Conservation (phyloP, 2,329 filamentous ascomycete genomes). For the Dothideomycetes sp. region DNA sequence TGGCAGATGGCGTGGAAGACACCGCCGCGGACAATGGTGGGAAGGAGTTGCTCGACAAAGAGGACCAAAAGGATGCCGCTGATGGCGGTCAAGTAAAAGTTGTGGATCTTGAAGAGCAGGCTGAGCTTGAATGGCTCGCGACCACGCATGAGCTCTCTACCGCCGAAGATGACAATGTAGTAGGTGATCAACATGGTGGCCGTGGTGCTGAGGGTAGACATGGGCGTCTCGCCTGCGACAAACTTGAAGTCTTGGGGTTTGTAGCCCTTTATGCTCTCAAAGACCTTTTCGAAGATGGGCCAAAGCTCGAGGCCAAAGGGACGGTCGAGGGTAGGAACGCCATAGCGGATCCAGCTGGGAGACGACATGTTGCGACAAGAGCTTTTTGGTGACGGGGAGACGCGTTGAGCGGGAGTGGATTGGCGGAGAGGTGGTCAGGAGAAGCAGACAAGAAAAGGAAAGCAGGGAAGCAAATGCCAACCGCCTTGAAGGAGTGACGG, state of each 20-base stretch:
- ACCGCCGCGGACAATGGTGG: slow-evolving; percentile 67
- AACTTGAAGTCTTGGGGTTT: slow-evolving; percentile 80
- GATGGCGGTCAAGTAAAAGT: slow-evolving; percentile 83
- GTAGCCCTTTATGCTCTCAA: slow-evolving; percentile 66
- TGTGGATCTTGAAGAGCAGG: slow-evolving; percentile 87
- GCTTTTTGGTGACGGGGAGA: no score
- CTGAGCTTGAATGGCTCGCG: slow-evolving; percentile 78
- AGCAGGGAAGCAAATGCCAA: no score
- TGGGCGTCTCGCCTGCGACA: slow-evolving; percentile 66
- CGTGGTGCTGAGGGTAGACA: slow-evolving; percentile 82
- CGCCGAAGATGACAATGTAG: slow-evolving; percentile 89
- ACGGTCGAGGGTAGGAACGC: slow-evolving; percentile 71
- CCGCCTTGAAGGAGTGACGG: not conserved
- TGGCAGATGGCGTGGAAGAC: slow-evolving; percentile 85
- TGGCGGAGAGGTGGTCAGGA: no score
- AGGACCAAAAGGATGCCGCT: slow-evolving; percentile 70
- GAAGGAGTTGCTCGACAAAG: slow-evolving; percentile 83
- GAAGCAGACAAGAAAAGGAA: no score
- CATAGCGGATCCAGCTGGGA: slow-evolving; percentile 41
- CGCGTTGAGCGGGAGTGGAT: no score
- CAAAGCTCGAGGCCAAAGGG: slow-evolving; percentile 87
- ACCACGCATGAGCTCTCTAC: slow-evolving; percentile 83
- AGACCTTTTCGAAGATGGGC: slow-evolving; percentile 88
- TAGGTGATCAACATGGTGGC: slow-evolving; percentile 73
- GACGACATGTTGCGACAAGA: slow-evolving; percentile 32